Base-by-base conservation (phyloP, 1,139 yeast species). In the Pichia sp. region DNA sequence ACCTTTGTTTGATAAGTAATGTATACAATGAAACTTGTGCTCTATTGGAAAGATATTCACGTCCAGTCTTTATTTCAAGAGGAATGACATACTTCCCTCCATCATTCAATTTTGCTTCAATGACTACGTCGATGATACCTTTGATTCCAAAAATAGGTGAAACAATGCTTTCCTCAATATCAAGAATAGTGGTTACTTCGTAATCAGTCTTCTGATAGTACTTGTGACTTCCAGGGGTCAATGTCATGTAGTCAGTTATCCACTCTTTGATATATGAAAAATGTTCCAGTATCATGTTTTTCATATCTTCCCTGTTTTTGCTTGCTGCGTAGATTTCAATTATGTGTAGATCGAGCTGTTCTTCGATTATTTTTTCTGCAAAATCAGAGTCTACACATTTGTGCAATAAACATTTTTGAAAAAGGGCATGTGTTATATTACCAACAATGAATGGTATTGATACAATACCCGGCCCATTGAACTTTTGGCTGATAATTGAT, bases 21-120 rank as follows among this genome's bases (percentile, higher is more conserved):
- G 96, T 83, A 66, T 93, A 93, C n/a, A 95, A 72, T 0, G 91
- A 76, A 0, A 95, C 87, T 65, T 93, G 99, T 0, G 96, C 96
- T 46, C 86, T 82, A 66, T 93, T 97, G 3, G 85, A 70, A 12
- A 85, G 66, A 49, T 82, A 74, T 49, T 79, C 80, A 40, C 75
- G 70, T 0, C 98, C 96, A 0, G 98, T 88, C 66, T 93, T 93
- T 54, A 93, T 82, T 66, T 93, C 99, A 70, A 95, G 71, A 0
- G 98, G 98, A 0, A 83, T 76, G 23, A 88, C 74, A 54, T 65
- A 74, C 21, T 73, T 75, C 7, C 79, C 79, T 5, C 71, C 70
- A 30, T 65, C 58, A 5, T 78, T 61, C 31, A 72, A 67, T 10
- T 56, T 31, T 0, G 87, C 86, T 60, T 86, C 87, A 1, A 90